Evolutionary conservation across 1,284 basidiomycete species (phyloP), one percentile per base, ranked within the genome.

Genomic region (Ceratobasidium sp.): DNA sequence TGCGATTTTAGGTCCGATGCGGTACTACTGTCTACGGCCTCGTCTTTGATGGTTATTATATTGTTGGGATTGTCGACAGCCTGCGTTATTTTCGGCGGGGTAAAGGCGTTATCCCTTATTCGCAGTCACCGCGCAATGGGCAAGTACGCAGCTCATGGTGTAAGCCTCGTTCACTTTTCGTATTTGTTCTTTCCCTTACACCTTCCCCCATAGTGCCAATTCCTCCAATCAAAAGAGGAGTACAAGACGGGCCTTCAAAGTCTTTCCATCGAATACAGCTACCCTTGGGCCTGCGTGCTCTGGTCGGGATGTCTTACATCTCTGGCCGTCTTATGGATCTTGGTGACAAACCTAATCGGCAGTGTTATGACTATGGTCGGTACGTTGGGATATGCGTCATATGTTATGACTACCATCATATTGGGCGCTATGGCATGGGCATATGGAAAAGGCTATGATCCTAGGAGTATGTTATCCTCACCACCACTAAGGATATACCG

Each of bases 241-340:
- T 75, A 65, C 23, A 60, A 46, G 20, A 75, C 60, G 50, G 73
- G 73, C 5, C 62, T 75, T 10, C 73, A 75, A 65, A 50, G 62
- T 16, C 50, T 75, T 23, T 64, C 73, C 12, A 38, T 75, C 27
- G 73, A 75, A 48, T 75, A 75, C 23, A 75, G 73, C 23, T 75
- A 66, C 27, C 73, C 73, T 2, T 75, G 73, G 73, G 73, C 50
- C 7, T 75, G 73, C 18, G 73, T 50, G 10, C 60, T 75, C 30
- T 75, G 73, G 73, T 60, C 46, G 5, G 73, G 60, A n/a, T 62
- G 60, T 18, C 30, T 75, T 8, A 75, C 73, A 54, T 65, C 73
- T 1, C 33, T 75, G 10, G 73, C 50, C 18, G 62, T 75, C 5
- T 16, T 75, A 33, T 75, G 73, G 59, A 55, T 62, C 3, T 8